Conservation (phyloP, 1,139 yeast genomes). For the Yamadazyma aaseri region DNA sequence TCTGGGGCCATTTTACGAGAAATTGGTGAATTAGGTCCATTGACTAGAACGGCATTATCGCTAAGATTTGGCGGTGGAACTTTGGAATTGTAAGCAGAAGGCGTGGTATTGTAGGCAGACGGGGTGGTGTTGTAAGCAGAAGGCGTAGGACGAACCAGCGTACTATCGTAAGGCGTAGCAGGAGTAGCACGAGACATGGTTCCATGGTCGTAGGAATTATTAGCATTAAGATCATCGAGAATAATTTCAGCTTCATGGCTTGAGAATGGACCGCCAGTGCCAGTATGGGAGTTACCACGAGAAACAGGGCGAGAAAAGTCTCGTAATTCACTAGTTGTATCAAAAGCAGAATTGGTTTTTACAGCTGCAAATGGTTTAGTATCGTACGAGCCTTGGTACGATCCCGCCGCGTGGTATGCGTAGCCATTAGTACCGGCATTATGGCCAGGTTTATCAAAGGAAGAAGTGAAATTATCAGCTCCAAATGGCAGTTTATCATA, state of each 20-base stretch:
- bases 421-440: neutral
- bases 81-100: no score
- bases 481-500: no score
- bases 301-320: neutral
- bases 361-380: neutral
- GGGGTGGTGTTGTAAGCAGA: no score
- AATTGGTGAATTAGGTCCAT: conserved; percentile 36
- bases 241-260: neutral
- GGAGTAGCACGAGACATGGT: no score
- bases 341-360: neutral
- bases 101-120: no score
- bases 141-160: no score
- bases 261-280: no score
- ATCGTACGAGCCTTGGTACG: neutral
- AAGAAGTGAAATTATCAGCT: no score
- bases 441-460: no score
- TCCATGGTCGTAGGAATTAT: neutral
- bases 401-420: no score
- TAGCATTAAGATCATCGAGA: neutral
- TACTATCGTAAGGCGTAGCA: no score
- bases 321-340: neutral
- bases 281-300: neutral
- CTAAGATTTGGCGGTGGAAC: neutral
- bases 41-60: conserved; percentile 13
- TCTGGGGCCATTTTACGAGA: conserved; percentile 35